Base-by-base conservation (phyloP, 1,139 yeast genomes). In the Meyerozyma athensensis region DNA sequence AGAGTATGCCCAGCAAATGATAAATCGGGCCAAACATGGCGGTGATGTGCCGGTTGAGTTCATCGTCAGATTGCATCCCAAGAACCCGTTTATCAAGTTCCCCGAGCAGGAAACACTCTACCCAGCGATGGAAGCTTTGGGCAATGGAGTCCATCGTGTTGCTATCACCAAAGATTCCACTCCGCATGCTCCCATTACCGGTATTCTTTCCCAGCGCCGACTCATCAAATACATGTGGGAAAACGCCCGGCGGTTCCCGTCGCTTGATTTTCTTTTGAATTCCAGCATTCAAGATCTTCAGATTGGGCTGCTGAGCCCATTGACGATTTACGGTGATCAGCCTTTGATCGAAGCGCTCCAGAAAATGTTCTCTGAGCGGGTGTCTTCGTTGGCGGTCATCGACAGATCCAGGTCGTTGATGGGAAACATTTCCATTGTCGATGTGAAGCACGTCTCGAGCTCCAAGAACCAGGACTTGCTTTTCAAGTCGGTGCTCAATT, bases 341-440 rank as follows among this genome's bases (percentile, higher is more conserved):
- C 77, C 81, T 7, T 76, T 92, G 48, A 83, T 90, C 42, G 95
- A 87, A 52, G 97, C 96, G 0, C 72, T 92, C 41, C 69, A 78
- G 50, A 81, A 80, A 52, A 90, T 92, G 97, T 86, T 86, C 58
- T 68, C 69, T 35, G 85, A 85, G 48, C 78, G 90, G 47, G 87
- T 92, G 26, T 83, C 94, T 5, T 89, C 97, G 19, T 74, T 92
- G 38, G 97, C 98, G 0, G 97, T 92, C n/a, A 85, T 90, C 39
- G 97, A 92, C 63, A 67, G 79, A 42, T 77, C 81, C 46, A 70
- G 78, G 49, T 77, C 82, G 51, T 68, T 92, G 43, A 67, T 90
- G 37, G 98, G 97, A 26, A 92, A 92, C 59, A 90, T 92, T 36
- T 86, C 96, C 4, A 90, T 90, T 34, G 95, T 94, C 1, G 98